These are phyloP conservation scores for Plectranthus barbatus DNA, from an alignment of 257 asterid species.

Conservation along the genomic window DNA sequence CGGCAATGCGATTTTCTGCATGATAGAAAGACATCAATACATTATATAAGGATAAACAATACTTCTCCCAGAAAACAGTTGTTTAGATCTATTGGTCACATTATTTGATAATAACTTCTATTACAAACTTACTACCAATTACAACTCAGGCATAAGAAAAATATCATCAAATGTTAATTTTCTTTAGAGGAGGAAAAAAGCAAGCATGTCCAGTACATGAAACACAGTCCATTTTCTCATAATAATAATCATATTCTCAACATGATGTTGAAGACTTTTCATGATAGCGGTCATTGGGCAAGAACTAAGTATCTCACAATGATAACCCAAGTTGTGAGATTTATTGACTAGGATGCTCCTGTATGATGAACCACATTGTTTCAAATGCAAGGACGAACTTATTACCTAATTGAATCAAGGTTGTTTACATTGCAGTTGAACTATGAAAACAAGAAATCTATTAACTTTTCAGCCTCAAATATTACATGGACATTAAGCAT, in stretches of 20 bases:
- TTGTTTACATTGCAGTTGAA: background rate
- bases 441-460: background rate
- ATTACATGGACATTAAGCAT: slow-evolving; percentile 1
- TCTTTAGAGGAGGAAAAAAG: slow-evolving; percentile 1
- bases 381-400: background rate
- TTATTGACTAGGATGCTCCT: background rate
- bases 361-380: background rate
- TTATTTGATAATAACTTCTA: slow-evolving; percentile 5
- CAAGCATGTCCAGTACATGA: background rate
- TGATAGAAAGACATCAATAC: slow-evolving; percentile 1
- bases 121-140: background rate
- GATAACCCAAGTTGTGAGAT: background rate
- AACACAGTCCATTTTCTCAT: background rate
- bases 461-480: slow-evolving; percentile 8
- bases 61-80: background rate
- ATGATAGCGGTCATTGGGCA: slow-evolving; percentile 3
- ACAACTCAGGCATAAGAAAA: background rate
- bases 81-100: background rate
- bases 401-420: slow-evolving; percentile 1
- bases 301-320: background rate
- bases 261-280: slow-evolving; percentile 3
- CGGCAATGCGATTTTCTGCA: slow-evolving; percentile 81
- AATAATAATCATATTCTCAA: background rate
- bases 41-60: background rate
- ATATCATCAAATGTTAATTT: background rate